Percentiles rank a stretch among this genome's conserved stretches.
Conservation (phyloP, 1,139 yeast genomes). For the Debaryomyces sp. region DNA sequence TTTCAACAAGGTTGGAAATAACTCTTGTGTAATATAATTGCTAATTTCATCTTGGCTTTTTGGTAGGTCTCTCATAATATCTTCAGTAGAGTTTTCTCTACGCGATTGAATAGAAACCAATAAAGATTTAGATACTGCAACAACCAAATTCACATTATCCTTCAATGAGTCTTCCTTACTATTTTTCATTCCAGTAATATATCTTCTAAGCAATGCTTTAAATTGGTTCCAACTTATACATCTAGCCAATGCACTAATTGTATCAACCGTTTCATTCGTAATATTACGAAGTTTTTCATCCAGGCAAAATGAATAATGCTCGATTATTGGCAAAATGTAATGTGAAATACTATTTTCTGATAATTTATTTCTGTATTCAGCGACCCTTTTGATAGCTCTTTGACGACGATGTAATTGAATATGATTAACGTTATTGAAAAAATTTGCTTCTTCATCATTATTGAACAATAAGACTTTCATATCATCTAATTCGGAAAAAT, state of each 20-base stretch:
- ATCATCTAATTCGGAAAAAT: conserved; percentile 60
- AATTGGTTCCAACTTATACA: conserved; percentile 80
- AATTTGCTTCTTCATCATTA: conserved; percentile 83
- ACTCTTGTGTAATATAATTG: conserved; percentile 54
- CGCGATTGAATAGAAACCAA: conserved; percentile 23
- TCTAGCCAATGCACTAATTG: conserved; percentile 62
- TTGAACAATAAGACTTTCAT: conserved; percentile 65
- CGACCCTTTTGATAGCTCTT: conserved; percentile 70
- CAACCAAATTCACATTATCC: conserved; percentile 63
- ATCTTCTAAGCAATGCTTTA: conserved; percentile 73
- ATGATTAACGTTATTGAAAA: conserved; percentile 79
- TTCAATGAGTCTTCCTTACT: conserved; percentile 56
- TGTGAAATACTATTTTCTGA: conserved; percentile 69
- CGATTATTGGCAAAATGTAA: conserved; percentile 82
- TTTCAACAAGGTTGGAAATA: conserved; percentile 64
- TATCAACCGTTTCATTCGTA: conserved; percentile 69
- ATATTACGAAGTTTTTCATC: conserved; percentile 71
- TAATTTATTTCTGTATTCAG: conserved; percentile 42
- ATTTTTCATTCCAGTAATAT: conserved; percentile 55
- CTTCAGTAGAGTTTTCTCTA: conserved; percentile 16
- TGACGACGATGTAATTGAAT: conserved; percentile 87
- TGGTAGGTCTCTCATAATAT: conserved; percentile 29
- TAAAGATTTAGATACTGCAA: conserved; percentile 62
- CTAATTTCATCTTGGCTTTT: conserved; percentile 50
- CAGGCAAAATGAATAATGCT: conserved; percentile 65